A percentile compares a stretch with the other conserved stretches of the same genome.
Conservation (phyloP, 129 eudicot genomes). For the Flaveria brownii region DNA sequence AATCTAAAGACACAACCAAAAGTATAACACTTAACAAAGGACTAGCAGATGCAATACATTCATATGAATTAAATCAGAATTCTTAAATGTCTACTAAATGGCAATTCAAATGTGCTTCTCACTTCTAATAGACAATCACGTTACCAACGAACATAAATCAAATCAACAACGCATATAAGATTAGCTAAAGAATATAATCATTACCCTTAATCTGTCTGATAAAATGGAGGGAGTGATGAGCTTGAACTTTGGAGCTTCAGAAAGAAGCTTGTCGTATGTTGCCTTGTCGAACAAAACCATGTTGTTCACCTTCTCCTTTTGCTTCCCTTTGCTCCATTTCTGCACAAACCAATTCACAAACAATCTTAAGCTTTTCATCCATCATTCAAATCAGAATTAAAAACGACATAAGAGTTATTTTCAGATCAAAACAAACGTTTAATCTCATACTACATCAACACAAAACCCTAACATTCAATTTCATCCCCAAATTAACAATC, state of each 20-base stretch:
- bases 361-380: background rate
- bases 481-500: slow-evolving; percentile 7
- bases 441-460: background rate
- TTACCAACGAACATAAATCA: too few species aligned
- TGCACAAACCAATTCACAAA: slow-evolving; percentile 31
- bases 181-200: background rate
- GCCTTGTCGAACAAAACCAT: slow-evolving; percentile 92
- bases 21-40: background rate
- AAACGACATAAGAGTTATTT: background rate
- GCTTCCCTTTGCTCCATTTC: slow-evolving; percentile 99
- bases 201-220: slow-evolving; percentile 92
- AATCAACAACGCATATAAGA: background rate
- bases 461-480: background rate
- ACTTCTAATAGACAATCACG: too few species aligned
- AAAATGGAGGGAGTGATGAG: slow-evolving; percentile 83
- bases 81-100: too few species aligned
- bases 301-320: slow-evolving; percentile 99
- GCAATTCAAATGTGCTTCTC: too few species aligned
- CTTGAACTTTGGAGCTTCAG: slow-evolving; percentile 88
- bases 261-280: slow-evolving; percentile 87
- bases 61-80: background rate
- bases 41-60: background rate
- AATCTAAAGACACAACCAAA: slow-evolving; percentile 36
- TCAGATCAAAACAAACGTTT: slow-evolving; percentile 7
- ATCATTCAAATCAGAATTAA: background rate